phyloP scores from a whole-genome alignment of 768 basidiomycete genomes.

The Suillus tomentosus region DNA sequence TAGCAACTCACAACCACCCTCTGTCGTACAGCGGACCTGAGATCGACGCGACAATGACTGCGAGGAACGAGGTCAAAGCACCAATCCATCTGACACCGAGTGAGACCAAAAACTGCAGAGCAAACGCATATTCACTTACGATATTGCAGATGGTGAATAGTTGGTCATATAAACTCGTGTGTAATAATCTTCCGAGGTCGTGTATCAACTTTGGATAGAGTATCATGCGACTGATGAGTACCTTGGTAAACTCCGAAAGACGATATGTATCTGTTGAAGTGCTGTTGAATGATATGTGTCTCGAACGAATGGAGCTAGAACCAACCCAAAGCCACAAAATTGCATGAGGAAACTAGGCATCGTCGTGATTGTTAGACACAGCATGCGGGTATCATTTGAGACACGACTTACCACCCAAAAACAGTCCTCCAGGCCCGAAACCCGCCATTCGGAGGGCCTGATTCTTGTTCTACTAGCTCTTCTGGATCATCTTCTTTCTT shows the following conservation, averaged over 20 bases:
- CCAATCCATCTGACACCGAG: slow-evolving; percentile 38
- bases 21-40: slow-evolving; percentile 46
- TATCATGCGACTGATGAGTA: background rate
- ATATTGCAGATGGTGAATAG: slow-evolving; percentile 29
- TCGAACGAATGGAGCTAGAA: background rate
- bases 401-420: slow-evolving; percentile 12
- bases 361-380: background rate
- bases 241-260: slow-evolving; percentile 39
- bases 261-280: slow-evolving; percentile 21
- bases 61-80: slow-evolving; percentile 42
- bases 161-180: slow-evolving; percentile 30
- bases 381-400: background rate
- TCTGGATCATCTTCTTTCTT: background rate
- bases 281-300: too few species aligned
- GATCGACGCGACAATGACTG: slow-evolving; percentile 39
- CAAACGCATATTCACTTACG: slow-evolving; percentile 20
- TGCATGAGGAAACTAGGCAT: slow-evolving; percentile 26
- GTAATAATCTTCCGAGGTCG: slow-evolving; percentile 34
- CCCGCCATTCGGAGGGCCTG: slow-evolving; percentile 14
- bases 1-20: slow-evolving; percentile 42
- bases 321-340: slow-evolving; percentile 31
- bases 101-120: slow-evolving; percentile 33
- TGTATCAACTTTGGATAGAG: slow-evolving; percentile 2
- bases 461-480: background rate
- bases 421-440: slow-evolving; percentile 17